Conservation (phyloP, 2,329 filamentous ascomycete species). For the Magnaporthiopsis incrustans region DNA sequence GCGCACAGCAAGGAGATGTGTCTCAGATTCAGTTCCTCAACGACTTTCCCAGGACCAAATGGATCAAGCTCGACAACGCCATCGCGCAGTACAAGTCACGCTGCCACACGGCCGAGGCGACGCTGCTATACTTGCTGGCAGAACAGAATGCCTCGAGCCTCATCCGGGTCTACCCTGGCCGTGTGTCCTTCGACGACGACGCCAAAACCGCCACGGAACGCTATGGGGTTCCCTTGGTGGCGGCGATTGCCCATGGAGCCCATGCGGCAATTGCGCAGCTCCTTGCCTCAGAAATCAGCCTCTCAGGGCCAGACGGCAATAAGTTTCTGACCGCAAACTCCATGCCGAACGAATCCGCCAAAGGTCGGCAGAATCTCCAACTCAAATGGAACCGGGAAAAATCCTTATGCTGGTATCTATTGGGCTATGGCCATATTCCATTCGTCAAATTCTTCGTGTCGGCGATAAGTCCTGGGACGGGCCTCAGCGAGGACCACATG, state of each 20-base stretch:
- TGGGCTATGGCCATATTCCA: background rate
- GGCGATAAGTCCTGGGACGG: background rate
- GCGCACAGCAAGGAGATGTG: constrained; percentile 21
- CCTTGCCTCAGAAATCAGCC: background rate
- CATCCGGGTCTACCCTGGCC: background rate
- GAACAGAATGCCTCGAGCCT: background rate
- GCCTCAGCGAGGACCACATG: too few relatives aligned
- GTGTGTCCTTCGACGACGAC: too few relatives aligned
- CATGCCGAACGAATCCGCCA: background rate
- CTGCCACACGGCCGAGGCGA: background rate
- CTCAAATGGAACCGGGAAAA: background rate
- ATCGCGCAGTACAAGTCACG: background rate
- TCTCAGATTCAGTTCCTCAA: constrained; percentile 23
- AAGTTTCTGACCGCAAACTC: too few relatives aligned
- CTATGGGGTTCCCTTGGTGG: background rate
- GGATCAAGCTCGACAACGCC: background rate
- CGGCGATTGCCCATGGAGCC: background rate
- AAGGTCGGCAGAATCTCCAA: background rate
- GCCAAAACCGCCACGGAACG: background rate
- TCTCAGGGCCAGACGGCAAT: background rate
- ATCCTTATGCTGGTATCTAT: background rate
- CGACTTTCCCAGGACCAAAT: constrained; percentile 13
- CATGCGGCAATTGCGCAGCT: background rate
- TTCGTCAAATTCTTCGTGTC: background rate
- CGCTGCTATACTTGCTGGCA: background rate